Base-by-base conservation (phyloP, 2,329 filamentous ascomycete genomes). In the Calcarisporium arbuscula region DNA sequence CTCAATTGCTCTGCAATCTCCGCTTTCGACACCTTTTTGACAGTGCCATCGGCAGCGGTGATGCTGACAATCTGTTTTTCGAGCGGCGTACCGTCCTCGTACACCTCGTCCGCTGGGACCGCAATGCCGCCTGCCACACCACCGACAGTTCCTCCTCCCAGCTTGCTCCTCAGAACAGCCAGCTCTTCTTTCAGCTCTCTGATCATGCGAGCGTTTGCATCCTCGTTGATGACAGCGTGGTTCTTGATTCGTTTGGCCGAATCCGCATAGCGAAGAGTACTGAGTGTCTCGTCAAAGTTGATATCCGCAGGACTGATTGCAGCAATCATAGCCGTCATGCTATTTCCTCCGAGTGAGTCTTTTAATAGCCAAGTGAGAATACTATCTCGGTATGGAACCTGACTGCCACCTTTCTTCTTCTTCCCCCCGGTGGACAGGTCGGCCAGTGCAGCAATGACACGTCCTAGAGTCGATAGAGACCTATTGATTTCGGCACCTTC, bases 191-290 rank as follows among this genome's bases (percentile, higher is more conserved):
- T 98, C 43, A 98, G 69, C 56, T 98, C 92, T 58, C 92, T 77
- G 45, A 98, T 96, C 92, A 98, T 98, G 49, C 92, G 84, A 40
- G 92, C 92, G 56, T 98, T 98, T 30, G 92, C 90, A 62, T 98
- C 92, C 60, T 98, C 92, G 67, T 98, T 98, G 60, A 98, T 85
- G 32, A 98, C 92, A 38, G 92, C 92, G 60, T 98, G 92, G 65
- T 98, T 98, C 86, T 96, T 96, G 73, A 98, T 98, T 50, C 92
- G 81, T 67, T 98, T 98, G 18, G 92, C 92, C 7, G 88, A 95
- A 56, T 98, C 90, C 36, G 94, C 92, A 60, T 98, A 98, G 52
- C 94, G 80, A 19, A 98, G 71, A 1, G 92, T 98, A 56, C 89
- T 92, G 14, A 98, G 71, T 1, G 94, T 98, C 62, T 98, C 92